These are phyloP conservation scores for Dactylis glomerata DNA, from an alignment of 176 grass and related monocot species.

Conservation along the genomic window DNA sequence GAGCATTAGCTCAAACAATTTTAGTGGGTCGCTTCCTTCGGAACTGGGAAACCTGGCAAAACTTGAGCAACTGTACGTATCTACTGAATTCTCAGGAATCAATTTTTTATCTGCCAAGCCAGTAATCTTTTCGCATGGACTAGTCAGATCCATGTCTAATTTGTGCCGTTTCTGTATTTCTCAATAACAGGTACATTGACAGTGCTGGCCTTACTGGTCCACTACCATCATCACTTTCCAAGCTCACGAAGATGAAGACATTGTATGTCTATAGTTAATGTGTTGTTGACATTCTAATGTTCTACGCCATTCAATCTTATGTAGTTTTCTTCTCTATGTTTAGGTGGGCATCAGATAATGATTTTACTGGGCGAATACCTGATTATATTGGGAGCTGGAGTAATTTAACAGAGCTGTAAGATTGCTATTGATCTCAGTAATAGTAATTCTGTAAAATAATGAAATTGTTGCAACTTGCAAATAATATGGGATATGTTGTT, in stretches of 20 bases:
- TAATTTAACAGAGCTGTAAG: constrained; percentile 28
- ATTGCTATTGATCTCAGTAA: neutral
- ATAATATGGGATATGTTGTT: neutral
- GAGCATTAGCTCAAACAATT: constrained; percentile 39
- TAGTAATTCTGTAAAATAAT: neutral
- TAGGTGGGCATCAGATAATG: constrained; percentile 42
- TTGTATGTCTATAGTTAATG: constrained; percentile 39
- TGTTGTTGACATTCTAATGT: neutral
- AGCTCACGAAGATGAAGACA: constrained; percentile 34
- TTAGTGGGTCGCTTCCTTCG: constrained; percentile 44
- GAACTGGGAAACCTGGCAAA: constrained; percentile 52
- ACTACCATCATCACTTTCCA: constrained; percentile 53
- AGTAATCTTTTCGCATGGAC: neutral
- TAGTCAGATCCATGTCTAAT: neutral
- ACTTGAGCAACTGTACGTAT: constrained; percentile 32
- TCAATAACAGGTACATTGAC: constrained; percentile 51
- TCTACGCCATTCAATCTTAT: neutral
- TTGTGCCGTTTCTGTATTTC: neutral
- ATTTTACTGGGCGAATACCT: constrained; percentile 57
- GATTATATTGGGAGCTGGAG: constrained; percentile 46
- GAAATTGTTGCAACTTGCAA: neutral
- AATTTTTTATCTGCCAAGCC: neutral
- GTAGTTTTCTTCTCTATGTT: neutral
- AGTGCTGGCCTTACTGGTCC: constrained; percentile 67
- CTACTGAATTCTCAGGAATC: neutral